A percentile compares a stretch with the other conserved stretches of the same genome.
These are phyloP conservation scores for Rhododendron griersonianum DNA, from an alignment of 148 eudicot genomes.

Conservation along the genomic window DNA sequence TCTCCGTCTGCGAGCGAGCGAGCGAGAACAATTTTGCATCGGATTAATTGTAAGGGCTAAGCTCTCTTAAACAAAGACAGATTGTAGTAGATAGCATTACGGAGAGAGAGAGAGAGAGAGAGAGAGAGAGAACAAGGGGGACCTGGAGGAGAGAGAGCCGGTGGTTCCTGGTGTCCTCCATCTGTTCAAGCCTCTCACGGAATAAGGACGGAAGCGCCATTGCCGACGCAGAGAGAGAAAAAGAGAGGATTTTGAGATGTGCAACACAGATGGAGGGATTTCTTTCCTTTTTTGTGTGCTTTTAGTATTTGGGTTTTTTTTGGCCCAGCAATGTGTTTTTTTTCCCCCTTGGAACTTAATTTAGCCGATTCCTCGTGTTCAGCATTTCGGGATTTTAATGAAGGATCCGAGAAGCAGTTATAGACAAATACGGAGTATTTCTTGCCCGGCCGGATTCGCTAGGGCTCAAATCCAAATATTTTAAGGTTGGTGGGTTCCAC, in stretches of 20 bases:
- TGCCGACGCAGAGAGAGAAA: not conserved
- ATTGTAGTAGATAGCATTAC: not conserved
- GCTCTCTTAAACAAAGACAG: not conserved
- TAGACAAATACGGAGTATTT: too few species aligned
- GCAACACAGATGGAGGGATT: not conserved
- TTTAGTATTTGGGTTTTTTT: too few species aligned
- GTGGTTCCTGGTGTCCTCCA: slow-evolving; percentile 44
- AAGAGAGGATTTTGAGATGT: not conserved
- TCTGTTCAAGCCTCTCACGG: slow-evolving; percentile 41
- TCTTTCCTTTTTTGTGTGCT: too few species aligned
- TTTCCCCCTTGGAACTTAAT: too few species aligned
- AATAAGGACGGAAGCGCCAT: slow-evolving; percentile 52
- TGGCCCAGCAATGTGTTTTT: too few species aligned
- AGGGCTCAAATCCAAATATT: too few species aligned
- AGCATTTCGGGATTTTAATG: too few species aligned
- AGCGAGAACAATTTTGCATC: not conserved
- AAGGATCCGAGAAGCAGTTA: too few species aligned
- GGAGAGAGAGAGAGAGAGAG: not conserved
- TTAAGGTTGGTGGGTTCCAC: too few species aligned
- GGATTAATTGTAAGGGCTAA: not conserved
- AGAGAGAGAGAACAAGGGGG: not conserved
- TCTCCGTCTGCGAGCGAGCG: slow-evolving; percentile 31
- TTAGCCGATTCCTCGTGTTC: too few species aligned
- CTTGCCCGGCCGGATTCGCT: too few species aligned
- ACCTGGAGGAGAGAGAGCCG: slow-evolving; percentile 59